phyloP scores from a whole-genome alignment of 352 stramenopile genomes.

The Phytopythium kandeliae region DNA sequence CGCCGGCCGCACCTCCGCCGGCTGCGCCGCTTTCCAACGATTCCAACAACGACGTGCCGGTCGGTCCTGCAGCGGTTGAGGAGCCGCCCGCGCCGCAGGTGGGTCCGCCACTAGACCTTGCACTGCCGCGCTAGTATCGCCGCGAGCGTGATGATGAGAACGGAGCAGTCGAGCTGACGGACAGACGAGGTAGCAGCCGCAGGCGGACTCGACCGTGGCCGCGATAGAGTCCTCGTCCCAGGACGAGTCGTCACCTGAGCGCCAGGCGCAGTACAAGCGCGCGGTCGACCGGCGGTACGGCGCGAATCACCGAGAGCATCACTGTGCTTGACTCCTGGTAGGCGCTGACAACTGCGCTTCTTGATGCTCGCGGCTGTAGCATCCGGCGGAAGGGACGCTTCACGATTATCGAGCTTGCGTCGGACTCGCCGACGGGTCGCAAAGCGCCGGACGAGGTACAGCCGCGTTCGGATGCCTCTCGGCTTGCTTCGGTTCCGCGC shows the following conservation, averaged over 20 bases:
- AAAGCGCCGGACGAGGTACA: constrained; percentile 54
- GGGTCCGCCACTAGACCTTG: not conserved
- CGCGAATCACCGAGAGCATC: too few species aligned
- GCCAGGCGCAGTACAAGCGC: constrained; percentile 9
- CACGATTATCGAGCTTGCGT: constrained; percentile 78
- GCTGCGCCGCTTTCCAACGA: not conserved
- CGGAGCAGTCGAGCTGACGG: too few species aligned
- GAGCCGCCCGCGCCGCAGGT: constrained; percentile 16
- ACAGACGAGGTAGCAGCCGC: too few species aligned
- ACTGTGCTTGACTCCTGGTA: too few species aligned
- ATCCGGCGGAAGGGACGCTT: constrained; percentile 80
- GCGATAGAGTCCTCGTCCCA: constrained; percentile 16
- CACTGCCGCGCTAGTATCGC: too few species aligned
- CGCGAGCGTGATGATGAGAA: too few species aligned
- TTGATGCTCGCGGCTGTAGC: constrained; percentile 19
- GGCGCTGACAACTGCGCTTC: too few species aligned
- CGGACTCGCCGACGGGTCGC: constrained; percentile 46
- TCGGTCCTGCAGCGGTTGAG: too few species aligned
- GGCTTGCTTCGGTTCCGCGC: too few species aligned
- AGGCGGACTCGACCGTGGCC: constrained; percentile 4
- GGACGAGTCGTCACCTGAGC: constrained; percentile 34
- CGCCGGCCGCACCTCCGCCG: too few species aligned
- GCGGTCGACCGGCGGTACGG: constrained; percentile 21
- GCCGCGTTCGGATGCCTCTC: too few species aligned
- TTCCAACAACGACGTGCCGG: not conserved